These are phyloP conservation scores for Cystofilobasidium macerans DNA, from an alignment of 768 basidiomycete species.

Conservation along the genomic window DNA sequence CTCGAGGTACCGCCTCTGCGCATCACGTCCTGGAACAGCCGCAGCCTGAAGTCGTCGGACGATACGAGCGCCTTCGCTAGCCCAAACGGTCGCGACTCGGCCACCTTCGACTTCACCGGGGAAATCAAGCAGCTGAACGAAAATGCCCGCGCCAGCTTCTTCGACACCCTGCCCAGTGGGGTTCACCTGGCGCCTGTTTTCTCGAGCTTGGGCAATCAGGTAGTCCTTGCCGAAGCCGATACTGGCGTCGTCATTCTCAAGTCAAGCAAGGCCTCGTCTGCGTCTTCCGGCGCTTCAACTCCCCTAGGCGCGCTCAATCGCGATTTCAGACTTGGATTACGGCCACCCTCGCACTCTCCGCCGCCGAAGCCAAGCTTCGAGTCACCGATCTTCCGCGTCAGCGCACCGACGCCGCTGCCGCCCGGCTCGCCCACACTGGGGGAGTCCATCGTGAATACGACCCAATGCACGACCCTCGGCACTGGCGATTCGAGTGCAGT, in stretches of 20 bases:
- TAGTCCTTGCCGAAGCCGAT: background rate
- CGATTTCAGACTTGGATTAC: slow-evolving; percentile 13
- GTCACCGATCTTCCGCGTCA: slow-evolving; percentile 3
- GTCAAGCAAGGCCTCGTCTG: background rate
- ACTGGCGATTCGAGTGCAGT: background rate
- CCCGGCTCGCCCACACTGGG: slow-evolving; percentile 3
- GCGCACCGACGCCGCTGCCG: slow-evolving; percentile 12
- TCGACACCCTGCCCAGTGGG: background rate
- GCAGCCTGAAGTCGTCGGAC: slow-evolving; percentile 14
- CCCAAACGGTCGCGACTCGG: slow-evolving; percentile 13
- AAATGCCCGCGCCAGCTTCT: slow-evolving; percentile 14
- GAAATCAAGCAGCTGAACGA: slow-evolving; percentile 15
- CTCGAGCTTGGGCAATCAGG: background rate
- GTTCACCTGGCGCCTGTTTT: background rate
- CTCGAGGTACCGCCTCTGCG: slow-evolving; percentile 6
- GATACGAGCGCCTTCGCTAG: slow-evolving; percentile 1
- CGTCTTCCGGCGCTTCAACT: background rate
- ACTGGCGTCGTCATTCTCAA: background rate
- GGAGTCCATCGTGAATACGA: background rate
- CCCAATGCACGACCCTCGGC: too few species aligned
- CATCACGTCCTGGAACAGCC: background rate
- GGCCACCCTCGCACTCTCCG: background rate
- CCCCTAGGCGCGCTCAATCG: slow-evolving; percentile 15
- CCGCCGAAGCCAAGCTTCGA: background rate
- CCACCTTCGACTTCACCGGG: slow-evolving; percentile 17